A percentile compares a stretch with the other conserved stretches of the same genome.
Evolutionary conservation across 2,329 filamentous ascomycete species (phyloP).

Genomic region (Phaeosphaeriaceae sp.): DNA sequence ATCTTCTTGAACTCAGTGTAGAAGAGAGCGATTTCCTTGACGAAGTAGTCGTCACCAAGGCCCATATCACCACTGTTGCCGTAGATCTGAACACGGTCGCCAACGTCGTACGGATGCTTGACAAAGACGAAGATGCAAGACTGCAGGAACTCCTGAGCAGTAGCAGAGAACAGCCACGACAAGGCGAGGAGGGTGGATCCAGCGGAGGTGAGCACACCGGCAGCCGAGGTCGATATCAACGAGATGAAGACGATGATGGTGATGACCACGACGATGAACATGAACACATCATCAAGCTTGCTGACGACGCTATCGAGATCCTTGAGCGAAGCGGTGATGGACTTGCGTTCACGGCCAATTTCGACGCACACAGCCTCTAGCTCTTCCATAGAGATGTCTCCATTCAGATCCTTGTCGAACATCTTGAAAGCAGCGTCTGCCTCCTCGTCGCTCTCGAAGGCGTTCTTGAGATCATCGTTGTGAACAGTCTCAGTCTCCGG

Average conservation of each 20-base stretch:
- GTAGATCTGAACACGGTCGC: conserved; percentile 87
- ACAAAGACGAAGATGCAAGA: conserved; percentile 99
- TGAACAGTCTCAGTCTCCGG: conserved; percentile 78
- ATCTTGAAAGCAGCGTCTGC: conserved; percentile 85
- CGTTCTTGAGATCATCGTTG: conserved; percentile 78
- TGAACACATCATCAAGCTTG: conserved; percentile 86
- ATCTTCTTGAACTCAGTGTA: conserved; percentile 92
- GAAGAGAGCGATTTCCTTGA: conserved; percentile 92
- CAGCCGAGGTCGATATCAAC: conserved; percentile 87
- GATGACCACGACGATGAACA: conserved; percentile 81
- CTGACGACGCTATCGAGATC: conserved; percentile 94
- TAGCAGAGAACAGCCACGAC: conserved; percentile 95
- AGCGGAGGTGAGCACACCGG: conserved; percentile 85
- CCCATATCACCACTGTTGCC: no score
- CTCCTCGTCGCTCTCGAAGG: conserved; percentile 84
- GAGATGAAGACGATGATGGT: conserved; percentile 86
- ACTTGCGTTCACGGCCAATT: conserved; percentile 84
- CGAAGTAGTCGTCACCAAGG: conserved; percentile 77
- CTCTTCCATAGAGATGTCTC: conserved; percentile 93
- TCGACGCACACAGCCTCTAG: conserved; percentile 90
- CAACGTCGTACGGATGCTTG: conserved; percentile 97
- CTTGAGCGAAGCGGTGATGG: conserved; percentile 92
- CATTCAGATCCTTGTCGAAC: conserved; percentile 87
- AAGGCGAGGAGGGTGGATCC: conserved; percentile 91
- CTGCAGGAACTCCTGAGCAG: conserved; percentile 92